Percentiles rank a stretch among this genome's conserved stretches.
Evolutionary conservation across 2,329 filamentous ascomycete genomes (phyloP).

Genomic region (Penicillium sclerotiorum): DNA sequence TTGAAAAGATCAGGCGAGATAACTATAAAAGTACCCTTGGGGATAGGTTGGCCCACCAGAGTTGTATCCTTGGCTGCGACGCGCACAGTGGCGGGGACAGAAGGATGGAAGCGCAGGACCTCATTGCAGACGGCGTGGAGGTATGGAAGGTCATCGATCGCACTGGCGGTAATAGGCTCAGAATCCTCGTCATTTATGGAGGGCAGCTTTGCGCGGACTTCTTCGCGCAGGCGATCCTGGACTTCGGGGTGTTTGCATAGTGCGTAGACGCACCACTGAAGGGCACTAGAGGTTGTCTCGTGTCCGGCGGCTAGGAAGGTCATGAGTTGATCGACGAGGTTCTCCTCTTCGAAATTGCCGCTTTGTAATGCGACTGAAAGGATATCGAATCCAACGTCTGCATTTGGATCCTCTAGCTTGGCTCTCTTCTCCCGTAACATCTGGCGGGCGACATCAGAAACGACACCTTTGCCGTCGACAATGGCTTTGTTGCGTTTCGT

Average conservation of each 20-base stretch:
- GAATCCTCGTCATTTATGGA: slow-evolving; percentile 60
- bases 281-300: slow-evolving; percentile 74
- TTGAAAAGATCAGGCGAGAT: slow-evolving; percentile 71
- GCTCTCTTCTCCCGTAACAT: slow-evolving; percentile 71
- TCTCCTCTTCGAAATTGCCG: slow-evolving; percentile 74
- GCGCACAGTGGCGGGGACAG: slow-evolving; percentile 72
- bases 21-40: slow-evolving; percentile 69
- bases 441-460: slow-evolving; percentile 67
- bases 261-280: slow-evolving; percentile 75
- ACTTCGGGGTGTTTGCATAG: slow-evolving; percentile 67
- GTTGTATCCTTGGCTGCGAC: slow-evolving; percentile 66
- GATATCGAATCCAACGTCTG: slow-evolving; percentile 65
- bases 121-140: slow-evolving; percentile 79
- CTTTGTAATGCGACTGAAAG: slow-evolving; percentile 77
- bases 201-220: slow-evolving; percentile 66
- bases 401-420: slow-evolving; percentile 33
- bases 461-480: slow-evolving; percentile 55
- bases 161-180: slow-evolving; percentile 61
- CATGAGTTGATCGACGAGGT: slow-evolving; percentile 87
- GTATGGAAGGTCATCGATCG: slow-evolving; percentile 73
- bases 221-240: slow-evolving; percentile 67
- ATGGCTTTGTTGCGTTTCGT: slow-evolving; percentile 71
- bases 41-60: slow-evolving; percentile 66
- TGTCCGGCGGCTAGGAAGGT: slow-evolving; percentile 83
- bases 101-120: slow-evolving; percentile 70